phyloP scores from a whole-genome alignment of 169 alveolate genomes.

The Plasmodium gallinaceum region DNA sequence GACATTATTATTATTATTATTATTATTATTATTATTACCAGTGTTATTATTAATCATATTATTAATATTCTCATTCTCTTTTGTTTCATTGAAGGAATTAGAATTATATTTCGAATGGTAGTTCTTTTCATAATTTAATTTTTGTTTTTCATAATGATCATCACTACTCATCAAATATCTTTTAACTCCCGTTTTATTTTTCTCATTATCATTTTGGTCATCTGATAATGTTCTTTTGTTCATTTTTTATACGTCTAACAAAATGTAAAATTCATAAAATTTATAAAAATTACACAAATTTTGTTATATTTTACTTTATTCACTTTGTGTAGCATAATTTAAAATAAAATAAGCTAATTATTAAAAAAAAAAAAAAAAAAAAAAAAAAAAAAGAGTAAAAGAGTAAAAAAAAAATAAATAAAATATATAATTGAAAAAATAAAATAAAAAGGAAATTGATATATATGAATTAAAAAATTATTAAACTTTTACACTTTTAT shows the following conservation, averaged over 20 bases:
- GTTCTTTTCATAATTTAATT: slow-evolving; percentile 32
- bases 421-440: no score
- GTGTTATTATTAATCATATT: background rate
- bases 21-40: background rate
- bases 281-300: no score
- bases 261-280: no score
- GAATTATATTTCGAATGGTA: slow-evolving; percentile 12
- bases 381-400: no score
- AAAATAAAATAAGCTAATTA: no score
- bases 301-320: no score
- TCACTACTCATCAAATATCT: slow-evolving; percentile 61
- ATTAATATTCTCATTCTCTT: background rate
- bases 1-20: background rate
- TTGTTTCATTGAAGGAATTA: slow-evolving; percentile 24
- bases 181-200: slow-evolving; percentile 59
- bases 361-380: no score
- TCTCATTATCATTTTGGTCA: slow-evolving; percentile 43
- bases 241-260: slow-evolving; percentile 14
- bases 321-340: no score
- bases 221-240: slow-evolving; percentile 53
- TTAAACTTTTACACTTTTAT: no score
- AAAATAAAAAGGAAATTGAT: no score
- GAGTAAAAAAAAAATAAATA: no score
- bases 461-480: no score
- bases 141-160: slow-evolving; percentile 42